These are phyloP conservation scores for Macrophomina pseudophaseolina DNA, from an alignment of 2,329 filamentous ascomycete genomes.

Conservation along the genomic window DNA sequence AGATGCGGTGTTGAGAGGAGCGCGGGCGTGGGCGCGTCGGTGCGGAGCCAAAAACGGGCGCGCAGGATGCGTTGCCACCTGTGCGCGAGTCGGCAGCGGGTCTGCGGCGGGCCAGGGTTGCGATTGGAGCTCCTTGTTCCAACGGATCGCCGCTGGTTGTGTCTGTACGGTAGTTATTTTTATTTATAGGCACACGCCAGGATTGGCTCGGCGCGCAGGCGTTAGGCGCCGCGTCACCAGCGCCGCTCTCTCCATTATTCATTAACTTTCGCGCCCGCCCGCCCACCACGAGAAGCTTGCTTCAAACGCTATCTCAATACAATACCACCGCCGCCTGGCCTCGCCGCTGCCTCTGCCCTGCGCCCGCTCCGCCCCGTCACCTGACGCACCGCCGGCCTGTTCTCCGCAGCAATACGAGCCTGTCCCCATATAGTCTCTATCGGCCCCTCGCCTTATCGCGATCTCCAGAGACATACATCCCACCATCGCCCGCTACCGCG, in stretches of 20 bases:
- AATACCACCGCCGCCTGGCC: neutral
- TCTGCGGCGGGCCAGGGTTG: slow-evolving; percentile 8
- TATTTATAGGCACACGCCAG: slow-evolving; percentile 15
- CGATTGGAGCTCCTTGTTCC: slow-evolving; percentile 22
- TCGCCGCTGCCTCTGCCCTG: too few species aligned
- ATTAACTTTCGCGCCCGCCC: slow-evolving; percentile 22
- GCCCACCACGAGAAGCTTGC: neutral
- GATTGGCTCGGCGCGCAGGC: slow-evolving; percentile 22
- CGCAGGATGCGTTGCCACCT: slow-evolving; percentile 24
- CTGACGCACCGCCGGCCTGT: slow-evolving; percentile 7
- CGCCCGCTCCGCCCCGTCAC: slow-evolving; percentile 20
- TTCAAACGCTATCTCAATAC: neutral
- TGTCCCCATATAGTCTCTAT: slow-evolving; percentile 17
- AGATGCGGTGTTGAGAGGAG: slow-evolving; percentile 20
- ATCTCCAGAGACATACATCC: neutral
- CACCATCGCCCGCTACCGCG: slow-evolving; percentile 19
- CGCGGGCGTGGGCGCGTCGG: neutral
- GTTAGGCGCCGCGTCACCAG: slow-evolving; percentile 25
- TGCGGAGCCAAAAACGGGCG: slow-evolving; percentile 22
- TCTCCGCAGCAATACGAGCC: slow-evolving; percentile 9
- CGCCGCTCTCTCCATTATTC: slow-evolving; percentile 22
- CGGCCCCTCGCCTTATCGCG: slow-evolving; percentile 11
- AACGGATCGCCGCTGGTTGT: slow-evolving; percentile 20
- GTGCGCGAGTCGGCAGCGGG: slow-evolving; percentile 19
- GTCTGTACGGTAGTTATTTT: neutral